Base-by-base conservation (phyloP, 148 eudicot genomes). In the Talinum fruticosum region DNA sequence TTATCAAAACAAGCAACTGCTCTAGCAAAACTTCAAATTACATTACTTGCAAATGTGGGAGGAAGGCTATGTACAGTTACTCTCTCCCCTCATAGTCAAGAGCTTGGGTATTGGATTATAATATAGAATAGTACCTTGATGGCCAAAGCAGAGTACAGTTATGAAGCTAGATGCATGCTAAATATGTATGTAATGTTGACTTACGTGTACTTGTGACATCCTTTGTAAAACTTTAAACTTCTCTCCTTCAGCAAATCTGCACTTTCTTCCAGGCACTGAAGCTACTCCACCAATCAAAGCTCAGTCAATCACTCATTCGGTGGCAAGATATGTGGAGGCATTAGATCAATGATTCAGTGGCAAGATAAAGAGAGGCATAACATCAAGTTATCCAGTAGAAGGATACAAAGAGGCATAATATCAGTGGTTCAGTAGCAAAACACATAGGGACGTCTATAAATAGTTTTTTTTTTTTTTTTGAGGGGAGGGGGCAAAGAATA, bases 141-240 rank as follows among this genome's bases (percentile, higher is more conserved):
- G 49, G 33, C 61, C 76, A 66, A 51, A 76, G 59, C 44, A 74
- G 71, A 65, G 79, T 4, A 26, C 14, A 28, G 65, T 35, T 73
- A 67, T 70, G 53, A 29, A 66, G 18, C 36, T 66, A 36, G 65
- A 57, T 78, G 59, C 24, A 72, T 10, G 26, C 38, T 26, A 13
- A 62, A 10, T 8, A 75, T 61, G 36, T 35, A 72, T 28, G 79
- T 53, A 47, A 72, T 1, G 57, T 70, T 36, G 49, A 74, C 97
- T 87, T 84, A 93, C 97, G 88, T 87, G 87, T 93, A 93, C 86
- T 90, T 93, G 72, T 91, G 93, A 78, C 95, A 90, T 81, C 95
- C 95, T 84, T 93, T 93, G 75, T 81, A 87, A 75, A 87, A 93
- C 84, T 84, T 93, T 37, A 84, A 75, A 81, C 90, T 83, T 83